Evolutionary conservation across 2,329 filamentous ascomycete species (phyloP), one percentile per base, ranked within the genome.

Genomic region (Fusarium liriodendri): DNA sequence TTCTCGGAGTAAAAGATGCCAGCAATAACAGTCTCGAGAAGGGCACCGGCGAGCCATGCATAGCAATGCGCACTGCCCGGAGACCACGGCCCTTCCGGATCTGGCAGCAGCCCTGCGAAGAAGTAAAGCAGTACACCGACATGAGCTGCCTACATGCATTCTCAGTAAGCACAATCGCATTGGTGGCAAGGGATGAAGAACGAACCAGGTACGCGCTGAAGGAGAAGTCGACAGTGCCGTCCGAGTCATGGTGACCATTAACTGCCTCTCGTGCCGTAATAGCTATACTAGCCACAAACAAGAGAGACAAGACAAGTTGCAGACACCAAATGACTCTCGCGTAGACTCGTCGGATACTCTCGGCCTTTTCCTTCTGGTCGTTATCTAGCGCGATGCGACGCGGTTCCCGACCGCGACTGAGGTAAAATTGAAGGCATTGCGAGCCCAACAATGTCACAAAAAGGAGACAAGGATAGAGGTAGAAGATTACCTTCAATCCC

Each of bases 71-170:
- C 73, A 20, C 78, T 69, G 11, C 77, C 78, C 2, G 84, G 84
- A 6, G 81, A 80, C 84, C 84, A 86, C 8, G 84, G 84, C 1
- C 84, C 84, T 70, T 85, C 84, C 1, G 84, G 84, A 42, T 86
- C 83, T 4, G 84, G 84, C 8, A 86, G 78, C 59, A 86, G 74
- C 4, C 84, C 84, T 25, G 82, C 82, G 5, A 85, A 67, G 54
- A 83, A 85, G 69, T 84, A 86, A 5, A 86, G 80, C 6, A 85
- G 50, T 5, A 84, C 83, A 9, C 79, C 84, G 16, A 84, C 82
- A 58, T 84, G 79, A 4, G 84, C 83, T 7, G 84, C 82, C 83
- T 80, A 58, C 3, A 3, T 60, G 9, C n/a, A 3, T 4, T 8
- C 42, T 77, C 10, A 75, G 68, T 13, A 6, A 62, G 14, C 35